These are phyloP conservation scores for Eimeria falciformis DNA, from an alignment of 169 alveolate species.

Conservation along the genomic window DNA sequence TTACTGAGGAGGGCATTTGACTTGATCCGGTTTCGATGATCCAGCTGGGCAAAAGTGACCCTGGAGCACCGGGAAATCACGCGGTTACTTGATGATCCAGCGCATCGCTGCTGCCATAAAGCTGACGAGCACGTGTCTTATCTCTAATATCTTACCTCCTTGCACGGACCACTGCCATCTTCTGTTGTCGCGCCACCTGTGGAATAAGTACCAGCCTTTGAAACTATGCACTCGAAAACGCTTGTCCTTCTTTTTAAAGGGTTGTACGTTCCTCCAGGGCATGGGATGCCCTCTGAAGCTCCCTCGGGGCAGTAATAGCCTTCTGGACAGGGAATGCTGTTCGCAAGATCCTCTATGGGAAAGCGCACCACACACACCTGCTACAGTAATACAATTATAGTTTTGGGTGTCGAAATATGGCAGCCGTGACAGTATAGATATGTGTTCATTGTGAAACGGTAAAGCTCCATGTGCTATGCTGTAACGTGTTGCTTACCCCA, in stretches of 20 bases:
- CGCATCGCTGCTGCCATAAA: not conserved
- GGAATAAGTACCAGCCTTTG: slow-evolving; percentile 59
- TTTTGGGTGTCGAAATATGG: too few relatives aligned
- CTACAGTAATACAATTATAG: not conserved
- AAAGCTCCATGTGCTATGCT: too few relatives aligned
- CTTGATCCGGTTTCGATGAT: slow-evolving; percentile 34
- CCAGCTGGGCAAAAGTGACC: slow-evolving; percentile 53
- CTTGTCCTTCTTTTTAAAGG: slow-evolving; percentile 27
- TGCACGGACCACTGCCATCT: slow-evolving; percentile 28
- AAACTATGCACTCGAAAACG: slow-evolving; percentile 41
- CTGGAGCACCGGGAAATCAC: not conserved
- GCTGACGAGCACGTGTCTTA: too few relatives aligned
- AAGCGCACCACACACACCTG: not conserved
- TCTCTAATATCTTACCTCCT: not conserved
- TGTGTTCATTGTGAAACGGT: too few relatives aligned
- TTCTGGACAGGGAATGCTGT: slow-evolving; percentile 73
- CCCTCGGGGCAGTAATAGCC: slow-evolving; percentile 77
- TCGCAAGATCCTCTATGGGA: slow-evolving; percentile 11
- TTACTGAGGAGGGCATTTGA: slow-evolving; percentile 52
- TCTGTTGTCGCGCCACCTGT: not conserved
- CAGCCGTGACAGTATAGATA: too few relatives aligned
- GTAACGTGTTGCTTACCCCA: slow-evolving; percentile 51
- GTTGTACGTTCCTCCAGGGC: slow-evolving; percentile 83
- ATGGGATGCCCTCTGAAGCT: slow-evolving; percentile 46
- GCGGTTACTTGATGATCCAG: not conserved